Evolutionary conservation across 2,329 filamentous ascomycete genomes (phyloP).

Genomic region (Tolypocladium album): DNA sequence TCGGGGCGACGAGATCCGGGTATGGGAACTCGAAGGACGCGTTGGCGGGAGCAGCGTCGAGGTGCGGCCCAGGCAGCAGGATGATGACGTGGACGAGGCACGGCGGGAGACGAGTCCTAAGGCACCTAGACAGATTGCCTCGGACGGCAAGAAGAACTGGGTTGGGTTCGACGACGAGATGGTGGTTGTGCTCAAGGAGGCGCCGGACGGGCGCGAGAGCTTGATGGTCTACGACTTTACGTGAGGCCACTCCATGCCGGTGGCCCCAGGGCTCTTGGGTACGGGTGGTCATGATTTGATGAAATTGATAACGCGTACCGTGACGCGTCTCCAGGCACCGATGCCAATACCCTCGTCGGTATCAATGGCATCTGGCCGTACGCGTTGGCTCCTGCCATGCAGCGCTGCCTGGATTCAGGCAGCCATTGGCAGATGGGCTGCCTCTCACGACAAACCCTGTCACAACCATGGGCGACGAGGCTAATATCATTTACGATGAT

Average conservation of each 20-base stretch:
- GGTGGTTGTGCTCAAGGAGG: constrained; percentile 75
- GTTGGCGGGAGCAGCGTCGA: constrained; percentile 42
- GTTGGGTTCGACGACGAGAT: constrained; percentile 88
- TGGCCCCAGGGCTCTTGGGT: background rate
- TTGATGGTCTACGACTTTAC: constrained; percentile 85
- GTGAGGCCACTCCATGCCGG: background rate
- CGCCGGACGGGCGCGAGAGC: constrained; percentile 54
- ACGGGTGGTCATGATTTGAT: background rate
- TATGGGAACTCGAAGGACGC: constrained; percentile 82
- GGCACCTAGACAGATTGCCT: constrained; percentile 9
- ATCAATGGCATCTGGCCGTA: background rate
- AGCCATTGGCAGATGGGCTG: background rate
- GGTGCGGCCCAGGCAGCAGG: constrained; percentile 29
- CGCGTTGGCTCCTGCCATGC: background rate
- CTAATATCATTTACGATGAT: background rate
- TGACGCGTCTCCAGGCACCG: background rate
- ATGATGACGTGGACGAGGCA: constrained; percentile 9
- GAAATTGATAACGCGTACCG: background rate
- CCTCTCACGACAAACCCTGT: background rate
- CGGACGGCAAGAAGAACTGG: constrained; percentile 47
- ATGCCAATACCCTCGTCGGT: background rate
- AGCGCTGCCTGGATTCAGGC: background rate
- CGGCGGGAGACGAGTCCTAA: background rate
- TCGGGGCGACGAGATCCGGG: constrained; percentile 66
- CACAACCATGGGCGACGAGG: background rate